Base-by-base conservation (phyloP, 768 basidiomycete species). In the Lyophyllum decastes region DNA sequence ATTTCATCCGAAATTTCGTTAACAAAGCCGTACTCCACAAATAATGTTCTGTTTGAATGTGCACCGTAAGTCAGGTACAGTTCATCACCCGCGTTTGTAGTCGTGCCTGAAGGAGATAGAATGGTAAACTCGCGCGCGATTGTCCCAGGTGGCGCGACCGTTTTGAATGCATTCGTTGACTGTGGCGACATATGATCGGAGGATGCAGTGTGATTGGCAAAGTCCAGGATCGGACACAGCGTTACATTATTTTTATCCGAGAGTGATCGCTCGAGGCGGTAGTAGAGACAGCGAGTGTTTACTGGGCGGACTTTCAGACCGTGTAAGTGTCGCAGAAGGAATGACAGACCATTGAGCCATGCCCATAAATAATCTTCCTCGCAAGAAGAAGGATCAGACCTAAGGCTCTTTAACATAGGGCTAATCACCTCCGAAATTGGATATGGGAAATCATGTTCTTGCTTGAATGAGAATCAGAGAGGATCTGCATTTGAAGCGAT, bases 11-110 rank as follows among this genome's bases (percentile, higher is more conserved):
- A 62, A 16, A 75, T 62, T 16, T 60, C 26, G 61, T 81, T 79
- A 30, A 90, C 81, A 68, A 98, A 98, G 0, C 95, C 96, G 71
- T 98, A 98, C 69, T 98, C 96, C 21, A 86, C 79, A 67, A 95
- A 90, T 22, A 98, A 70, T 2, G 82, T 87, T 41, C 82, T 78
- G 61, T 94, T 95, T 24, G 86, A 73, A 71, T 96, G 95, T 6
- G 75, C 68, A 0, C 94, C 95, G 64, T 98, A 98, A 49, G 81
- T 82, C 57, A 98, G 77, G 43, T 81, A 82, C 2, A 97, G 71
- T 66, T 98, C 90, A 26, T 89, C 81, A 16, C 82, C 85, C 46
- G 73, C 60, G 26, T 68, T 55, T 21, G 88, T 71, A 0, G 70
- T 67, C 3, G 61, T 57, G 24, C 78, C 68, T 21, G 75, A 68